phyloP scores from a whole-genome alignment of 495 filamentous ascomycete genomes.

The Aspergillus indologenus region DNA sequence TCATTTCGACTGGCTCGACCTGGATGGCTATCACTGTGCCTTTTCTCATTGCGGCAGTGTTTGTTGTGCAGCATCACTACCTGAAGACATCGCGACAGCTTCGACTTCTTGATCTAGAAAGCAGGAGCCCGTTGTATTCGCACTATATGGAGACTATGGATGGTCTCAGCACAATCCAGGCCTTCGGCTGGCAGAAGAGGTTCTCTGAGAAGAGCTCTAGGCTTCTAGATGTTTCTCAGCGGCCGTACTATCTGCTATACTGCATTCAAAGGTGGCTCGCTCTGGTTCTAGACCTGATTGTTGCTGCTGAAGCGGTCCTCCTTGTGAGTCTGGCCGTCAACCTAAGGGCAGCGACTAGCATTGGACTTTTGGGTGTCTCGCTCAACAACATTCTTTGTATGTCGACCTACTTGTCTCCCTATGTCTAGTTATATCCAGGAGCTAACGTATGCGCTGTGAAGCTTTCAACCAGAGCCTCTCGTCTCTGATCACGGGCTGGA shows the following conservation, averaged over 20 bases:
- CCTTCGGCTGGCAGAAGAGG: background rate
- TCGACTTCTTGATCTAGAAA: background rate
- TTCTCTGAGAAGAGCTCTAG: background rate
- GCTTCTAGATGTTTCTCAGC: background rate
- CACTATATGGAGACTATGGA: background rate
- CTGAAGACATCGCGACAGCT: background rate
- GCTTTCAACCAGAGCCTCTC: background rate
- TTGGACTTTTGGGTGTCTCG: background rate
- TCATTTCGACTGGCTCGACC: background rate
- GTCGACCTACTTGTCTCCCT: too few relatives aligned
- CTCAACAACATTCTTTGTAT: too few relatives aligned
- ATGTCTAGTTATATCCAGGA: too few relatives aligned
- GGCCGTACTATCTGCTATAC: slow-evolving; percentile 1
- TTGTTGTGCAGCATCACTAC: background rate
- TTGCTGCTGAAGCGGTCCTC: background rate
- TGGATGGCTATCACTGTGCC: background rate
- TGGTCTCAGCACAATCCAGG: background rate
- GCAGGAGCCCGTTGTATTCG: background rate
- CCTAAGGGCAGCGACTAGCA: background rate
- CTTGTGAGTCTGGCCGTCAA: background rate
- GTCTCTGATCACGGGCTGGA: background rate
- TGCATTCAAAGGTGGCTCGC: slow-evolving; percentile 1
- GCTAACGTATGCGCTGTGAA: too few relatives aligned
- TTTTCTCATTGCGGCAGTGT: background rate
- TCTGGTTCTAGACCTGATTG: background rate